A percentile compares a stretch with the other conserved stretches of the same genome.
Conservation (phyloP, 768 basidiomycete genomes). For the Asterophora parasitica region DNA sequence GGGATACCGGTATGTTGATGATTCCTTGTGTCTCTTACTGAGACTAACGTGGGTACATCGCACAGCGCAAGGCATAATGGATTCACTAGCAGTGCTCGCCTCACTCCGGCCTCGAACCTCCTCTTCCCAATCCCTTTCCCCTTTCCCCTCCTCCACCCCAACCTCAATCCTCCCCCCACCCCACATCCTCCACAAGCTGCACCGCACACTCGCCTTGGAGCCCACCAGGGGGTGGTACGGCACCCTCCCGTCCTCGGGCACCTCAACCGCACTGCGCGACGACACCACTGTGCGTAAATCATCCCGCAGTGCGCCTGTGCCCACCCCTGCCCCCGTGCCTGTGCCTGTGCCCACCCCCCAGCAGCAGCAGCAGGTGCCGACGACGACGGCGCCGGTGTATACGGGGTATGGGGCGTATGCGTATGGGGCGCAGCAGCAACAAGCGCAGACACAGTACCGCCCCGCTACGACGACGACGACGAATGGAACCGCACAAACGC, state of each 20-base stretch:
- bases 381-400: constrained; percentile 18
- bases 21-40: neutral
- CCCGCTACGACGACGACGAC: constrained; percentile 3
- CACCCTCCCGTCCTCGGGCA: constrained; percentile 44
- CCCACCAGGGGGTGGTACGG: constrained; percentile 70
- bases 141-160: no score
- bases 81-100: constrained; percentile 62
- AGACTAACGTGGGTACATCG: no score
- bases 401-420: constrained; percentile 33
- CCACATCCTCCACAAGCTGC: constrained; percentile 62
- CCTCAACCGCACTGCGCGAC: constrained; percentile 61
- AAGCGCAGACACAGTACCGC: constrained; percentile 18
- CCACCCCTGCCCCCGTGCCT: constrained; percentile 28
- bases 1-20: constrained; percentile 68
- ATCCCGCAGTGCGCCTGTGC: constrained; percentile 35
- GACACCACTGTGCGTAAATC: constrained; percentile 66
- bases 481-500: constrained; percentile 1
- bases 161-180: constrained; percentile 60
- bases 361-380: no score
- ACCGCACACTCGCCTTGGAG: constrained; percentile 59
- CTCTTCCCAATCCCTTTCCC: constrained; percentile 39
- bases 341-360: constrained; percentile 14
- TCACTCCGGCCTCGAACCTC: constrained; percentile 65
- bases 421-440: constrained; percentile 23
- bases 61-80: constrained; percentile 66